Base-by-base conservation (phyloP, 2,329 filamentous ascomycete species). In the Coniochaeta prunicola region DNA sequence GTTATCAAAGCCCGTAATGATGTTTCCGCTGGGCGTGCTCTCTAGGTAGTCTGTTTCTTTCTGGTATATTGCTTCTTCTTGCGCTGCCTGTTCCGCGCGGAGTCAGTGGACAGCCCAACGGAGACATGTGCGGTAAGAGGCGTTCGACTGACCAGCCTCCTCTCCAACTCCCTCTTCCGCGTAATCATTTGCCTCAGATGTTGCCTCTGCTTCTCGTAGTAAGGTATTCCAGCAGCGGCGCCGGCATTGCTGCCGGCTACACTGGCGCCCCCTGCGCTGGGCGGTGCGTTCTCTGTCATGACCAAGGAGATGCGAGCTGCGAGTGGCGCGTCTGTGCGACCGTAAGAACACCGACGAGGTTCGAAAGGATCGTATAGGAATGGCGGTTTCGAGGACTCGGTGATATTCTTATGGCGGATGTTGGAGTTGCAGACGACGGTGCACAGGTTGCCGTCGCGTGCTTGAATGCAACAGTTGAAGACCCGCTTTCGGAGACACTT, bases 1-100 rank as follows among this genome's bases (percentile, higher is more conserved):
- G 71, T 92, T 96, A 73, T 99, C 94, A 73, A 99, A 99, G 24
- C 94, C 94, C 55, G 90, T 92, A 71, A 99, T 93, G 70, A 99
- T 97, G 76, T 99, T 99, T 50, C 94, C 94, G 66, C 81, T 85
- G 15, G 87, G 88, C 4, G 92, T 96, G 68, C 91, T 91, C 72
- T 97, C 93, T 57, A 99, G 85, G 72, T 99, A 99, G 19, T 87
- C 82, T 59, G 87, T 85, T 73, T 99, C 94, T 68, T 91, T 88
- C 63, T 88, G 86, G 70, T 83, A 86, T 67, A 99, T 97, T 64
- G 84, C 82, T 56, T 96, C 90, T 77, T 99, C 94, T 60, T 66
- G 61, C 8, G 58, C 53, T 19, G 61, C 59, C 69, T 69, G 60
- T 61, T 40, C 48, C 48, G 13, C 10, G 36, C 24, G 21, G 12